Conservation (phyloP, 495 filamentous ascomycete genomes). For the Neurospora hispaniola region DNA sequence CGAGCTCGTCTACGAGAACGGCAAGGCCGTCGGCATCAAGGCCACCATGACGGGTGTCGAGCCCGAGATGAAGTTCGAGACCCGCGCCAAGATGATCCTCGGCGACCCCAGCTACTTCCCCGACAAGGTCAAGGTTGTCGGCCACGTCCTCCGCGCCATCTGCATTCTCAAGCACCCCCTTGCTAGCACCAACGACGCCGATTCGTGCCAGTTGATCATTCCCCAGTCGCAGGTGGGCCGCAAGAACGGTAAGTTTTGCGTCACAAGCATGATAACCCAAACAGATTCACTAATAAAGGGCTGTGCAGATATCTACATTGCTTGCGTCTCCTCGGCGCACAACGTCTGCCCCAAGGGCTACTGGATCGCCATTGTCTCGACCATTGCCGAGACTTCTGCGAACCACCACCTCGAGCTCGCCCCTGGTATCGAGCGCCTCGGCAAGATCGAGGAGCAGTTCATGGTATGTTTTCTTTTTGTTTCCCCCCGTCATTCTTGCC, state of each 20-base stretch:
- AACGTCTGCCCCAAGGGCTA: slow-evolving; percentile 99
- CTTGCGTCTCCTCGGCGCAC: slow-evolving; percentile 88
- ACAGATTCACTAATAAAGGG: neutral
- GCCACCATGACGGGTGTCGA: slow-evolving; percentile 87
- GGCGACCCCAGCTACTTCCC: slow-evolving; percentile 97
- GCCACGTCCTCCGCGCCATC: slow-evolving; percentile 89
- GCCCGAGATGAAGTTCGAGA: slow-evolving; percentile 84
- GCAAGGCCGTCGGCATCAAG: slow-evolving; percentile 85
- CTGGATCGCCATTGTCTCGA: slow-evolving; percentile 97
- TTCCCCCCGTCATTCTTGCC: too few relatives aligned
- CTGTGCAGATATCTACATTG: slow-evolving; percentile 84
- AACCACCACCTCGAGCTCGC: slow-evolving; percentile 96
- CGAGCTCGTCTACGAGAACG: slow-evolving; percentile 70
- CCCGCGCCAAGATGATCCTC: slow-evolving; percentile 91
- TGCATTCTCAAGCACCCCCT: slow-evolving; percentile 97
- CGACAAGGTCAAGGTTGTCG: slow-evolving; percentile 72
- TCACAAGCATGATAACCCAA: too few relatives aligned
- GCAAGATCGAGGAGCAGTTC: slow-evolving; percentile 93
- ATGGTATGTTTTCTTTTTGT: slow-evolving; percentile 41
- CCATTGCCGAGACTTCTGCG: slow-evolving; percentile 80
- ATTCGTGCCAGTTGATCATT: slow-evolving; percentile 94
- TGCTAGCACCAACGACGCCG: slow-evolving; percentile 68
- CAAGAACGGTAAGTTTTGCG: slow-evolving; percentile 61
- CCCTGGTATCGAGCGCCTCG: slow-evolving; percentile 86
- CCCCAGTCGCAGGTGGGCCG: slow-evolving; percentile 93